These are phyloP conservation scores for Polychaeton citri DNA, from an alignment of 2,329 filamentous ascomycete genomes.

Conservation along the genomic window DNA sequence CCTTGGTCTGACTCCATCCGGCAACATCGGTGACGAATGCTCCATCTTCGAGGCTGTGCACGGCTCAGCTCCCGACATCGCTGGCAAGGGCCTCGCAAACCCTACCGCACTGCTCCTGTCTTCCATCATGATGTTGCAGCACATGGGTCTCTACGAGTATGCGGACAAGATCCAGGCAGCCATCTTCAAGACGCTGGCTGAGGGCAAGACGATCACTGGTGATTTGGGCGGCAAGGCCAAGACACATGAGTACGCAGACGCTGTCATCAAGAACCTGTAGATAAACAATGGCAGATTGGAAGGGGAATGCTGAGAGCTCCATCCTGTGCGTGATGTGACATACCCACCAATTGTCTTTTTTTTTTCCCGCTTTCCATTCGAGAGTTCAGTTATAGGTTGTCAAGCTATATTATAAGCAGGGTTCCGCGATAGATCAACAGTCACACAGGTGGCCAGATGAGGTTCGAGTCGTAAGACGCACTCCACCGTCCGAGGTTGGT, in stretches of 20 bases:
- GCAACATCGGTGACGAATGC: slow-evolving; percentile 98
- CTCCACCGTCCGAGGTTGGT: too few relatives aligned
- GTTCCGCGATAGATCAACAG: too few relatives aligned
- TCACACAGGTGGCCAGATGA: too few relatives aligned
- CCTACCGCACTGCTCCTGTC: slow-evolving; percentile 88
- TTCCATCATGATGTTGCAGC: slow-evolving; percentile 99
- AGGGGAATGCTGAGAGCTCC: too few relatives aligned
- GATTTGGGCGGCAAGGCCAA: slow-evolving; percentile 94
- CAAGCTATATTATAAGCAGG: too few relatives aligned
- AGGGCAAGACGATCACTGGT: slow-evolving; percentile 90
- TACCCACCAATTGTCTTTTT: neutral
- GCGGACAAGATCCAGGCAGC: slow-evolving; percentile 83
- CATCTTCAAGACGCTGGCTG: slow-evolving; percentile 85
- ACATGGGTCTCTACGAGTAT: slow-evolving; percentile 83
- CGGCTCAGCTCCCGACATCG: slow-evolving; percentile 92
- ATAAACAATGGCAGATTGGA: slow-evolving; percentile 1
- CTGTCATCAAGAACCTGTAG: slow-evolving; percentile 61
- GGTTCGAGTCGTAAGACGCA: too few relatives aligned
- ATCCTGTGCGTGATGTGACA: neutral
- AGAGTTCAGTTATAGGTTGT: too few relatives aligned
- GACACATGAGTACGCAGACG: slow-evolving; percentile 84
- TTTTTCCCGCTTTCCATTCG: neutral
- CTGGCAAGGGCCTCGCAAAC: slow-evolving; percentile 91
- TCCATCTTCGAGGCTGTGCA: slow-evolving; percentile 99
- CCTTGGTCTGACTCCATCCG: slow-evolving; percentile 90